Evolutionary conservation across 768 basidiomycete genomes (phyloP), one percentile per base, ranked within the genome.

Genomic region (Xerocomus brunneocitrinus): DNA sequence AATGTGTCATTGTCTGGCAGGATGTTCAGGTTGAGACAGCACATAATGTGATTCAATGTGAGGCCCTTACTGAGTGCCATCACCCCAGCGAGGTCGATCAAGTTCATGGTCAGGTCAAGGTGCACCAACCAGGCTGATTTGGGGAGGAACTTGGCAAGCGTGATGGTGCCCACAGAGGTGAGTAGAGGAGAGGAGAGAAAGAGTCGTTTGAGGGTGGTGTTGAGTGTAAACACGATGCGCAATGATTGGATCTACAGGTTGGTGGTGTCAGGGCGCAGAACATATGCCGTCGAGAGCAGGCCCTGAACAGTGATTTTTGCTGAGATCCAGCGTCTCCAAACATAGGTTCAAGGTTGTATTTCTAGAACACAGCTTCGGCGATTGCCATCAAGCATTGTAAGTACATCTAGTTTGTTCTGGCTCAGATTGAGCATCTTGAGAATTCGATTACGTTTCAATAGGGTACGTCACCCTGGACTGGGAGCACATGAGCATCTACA

Each of bases 331-430:
- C 1, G 95, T 98, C 69, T 99, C 97, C 22, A 99, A 74, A 49
- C 84, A 83, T 2, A n/a, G n/a, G n/a, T n/a, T n/a, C n/a, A n/a
- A 89, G 82, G 63, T 99, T 99, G 65, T 95, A 97, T 85, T 97
- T 98, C 88, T 95, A 56, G 0, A 16, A 46, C 53, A 95, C 93
- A 1, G 94, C 89, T 69, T 99, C 95, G 0, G 93, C 94, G 13
- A 99, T 77, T 0, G 79, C 74, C 2, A 86, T 82, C 9, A 99
- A 74, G 49, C 91, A 91, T 8, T 79, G n/a, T n/a, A n/a, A n/a
- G 73, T 1, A 89, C 80, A 53, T 95, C 95, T 5, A 99, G 80
- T 67, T 89, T 92, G 69, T 98, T 98, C 67, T 98, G 95, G 62
- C 89, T 87, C 49, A 98, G 72, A 68, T 98, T 98, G 25, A 98